Conservation (phyloP, 345 rosid species). For the Dimocarpus longan region DNA sequence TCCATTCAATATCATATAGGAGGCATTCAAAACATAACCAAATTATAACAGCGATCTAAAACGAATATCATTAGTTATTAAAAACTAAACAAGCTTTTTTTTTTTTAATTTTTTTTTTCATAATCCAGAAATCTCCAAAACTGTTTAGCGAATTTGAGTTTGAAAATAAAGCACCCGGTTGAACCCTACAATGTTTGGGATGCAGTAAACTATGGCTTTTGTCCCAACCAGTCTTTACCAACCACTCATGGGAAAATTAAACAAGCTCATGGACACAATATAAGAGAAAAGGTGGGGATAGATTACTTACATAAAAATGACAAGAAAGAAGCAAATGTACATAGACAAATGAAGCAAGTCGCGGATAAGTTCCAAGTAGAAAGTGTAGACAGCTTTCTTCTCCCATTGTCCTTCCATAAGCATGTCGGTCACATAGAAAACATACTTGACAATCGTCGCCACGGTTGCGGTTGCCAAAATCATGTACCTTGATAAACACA, state of each 20-base stretch:
- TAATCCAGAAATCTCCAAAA: too few relatives aligned
- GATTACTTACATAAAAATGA: conserved; percentile 85
- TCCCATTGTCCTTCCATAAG: conserved; percentile 99
- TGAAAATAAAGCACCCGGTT: too few relatives aligned
- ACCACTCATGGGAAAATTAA: too few relatives aligned
- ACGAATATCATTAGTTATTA: neutral
- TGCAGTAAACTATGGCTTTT: too few relatives aligned
- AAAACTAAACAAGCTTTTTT: neutral
- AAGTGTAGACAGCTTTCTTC: conserved; percentile 83
- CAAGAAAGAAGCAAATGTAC: conserved; percentile 96
- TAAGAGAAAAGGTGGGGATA: neutral
- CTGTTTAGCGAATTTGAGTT: too few relatives aligned
- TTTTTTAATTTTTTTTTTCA: too few relatives aligned
- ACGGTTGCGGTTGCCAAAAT: conserved; percentile 90
- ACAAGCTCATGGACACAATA: too few relatives aligned
- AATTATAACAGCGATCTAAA: neutral
- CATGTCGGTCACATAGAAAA: conserved; percentile 88
- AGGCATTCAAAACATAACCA: neutral
- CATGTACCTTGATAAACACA: conserved; percentile 73
- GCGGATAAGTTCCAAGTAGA: conserved; percentile 89
- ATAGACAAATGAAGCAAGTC: conserved; percentile 95
- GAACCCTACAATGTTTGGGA: too few relatives aligned
- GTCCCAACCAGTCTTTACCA: too few relatives aligned
- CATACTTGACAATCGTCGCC: conserved; percentile 78
- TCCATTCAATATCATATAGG: neutral